Conservation (phyloP, 129 eudicot genomes). For the Silybum marianum region DNA sequence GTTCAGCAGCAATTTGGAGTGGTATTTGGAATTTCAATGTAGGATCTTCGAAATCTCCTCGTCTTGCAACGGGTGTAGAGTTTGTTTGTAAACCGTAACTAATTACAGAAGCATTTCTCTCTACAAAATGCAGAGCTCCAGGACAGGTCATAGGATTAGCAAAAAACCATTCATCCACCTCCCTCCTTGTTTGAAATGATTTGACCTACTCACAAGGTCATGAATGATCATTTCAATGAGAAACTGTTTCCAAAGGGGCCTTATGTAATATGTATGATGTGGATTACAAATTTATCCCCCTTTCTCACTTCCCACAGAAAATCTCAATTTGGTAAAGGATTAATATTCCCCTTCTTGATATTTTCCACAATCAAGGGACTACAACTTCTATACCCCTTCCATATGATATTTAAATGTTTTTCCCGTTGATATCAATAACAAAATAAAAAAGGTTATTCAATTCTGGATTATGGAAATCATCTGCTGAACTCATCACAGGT, state of each 20-base stretch:
- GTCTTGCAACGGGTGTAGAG: conserved; percentile 57
- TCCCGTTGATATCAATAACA: background rate
- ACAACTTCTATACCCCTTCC: conserved; percentile 6
- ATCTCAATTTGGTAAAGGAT: background rate
- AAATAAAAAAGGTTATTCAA: background rate
- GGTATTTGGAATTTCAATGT: conserved; percentile 86
- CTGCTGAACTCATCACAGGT: background rate
- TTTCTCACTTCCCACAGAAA: background rate
- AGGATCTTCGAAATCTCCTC: conserved; percentile 75
- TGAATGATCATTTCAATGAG: conserved; percentile 21
- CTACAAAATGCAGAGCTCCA: conserved; percentile 81
- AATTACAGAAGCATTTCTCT: conserved; percentile 69
- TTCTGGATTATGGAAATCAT: background rate
- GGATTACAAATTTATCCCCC: background rate
- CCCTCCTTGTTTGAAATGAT: conserved; percentile 63
- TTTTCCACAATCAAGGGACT: background rate
- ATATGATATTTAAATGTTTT: background rate
- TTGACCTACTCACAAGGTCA: conserved; percentile 56
- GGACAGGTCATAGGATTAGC: conserved; percentile 71
- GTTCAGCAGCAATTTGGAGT: conserved; percentile 95
- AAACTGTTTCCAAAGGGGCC: background rate
- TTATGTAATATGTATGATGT: background rate
- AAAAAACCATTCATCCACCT: conserved; percentile 83
- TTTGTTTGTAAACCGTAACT: conserved; percentile 92
- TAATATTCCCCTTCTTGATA: conserved; percentile 2